Evolutionary conservation across 495 filamentous ascomycete species (phyloP), one percentile per base, ranked within the genome.

Genomic region (Hyaloscypha finlandica): DNA sequence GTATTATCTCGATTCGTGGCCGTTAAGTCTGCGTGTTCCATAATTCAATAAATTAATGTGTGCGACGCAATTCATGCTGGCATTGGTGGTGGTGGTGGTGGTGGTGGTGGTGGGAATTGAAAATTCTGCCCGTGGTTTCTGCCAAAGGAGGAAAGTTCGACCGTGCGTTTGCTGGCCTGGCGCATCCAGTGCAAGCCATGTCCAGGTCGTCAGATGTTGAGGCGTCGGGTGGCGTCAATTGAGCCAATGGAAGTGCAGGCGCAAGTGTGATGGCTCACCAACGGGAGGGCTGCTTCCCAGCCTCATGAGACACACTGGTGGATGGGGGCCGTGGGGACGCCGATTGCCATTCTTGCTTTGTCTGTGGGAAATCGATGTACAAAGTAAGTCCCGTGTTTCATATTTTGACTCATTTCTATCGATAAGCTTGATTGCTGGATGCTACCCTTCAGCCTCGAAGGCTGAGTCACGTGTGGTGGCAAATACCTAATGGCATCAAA

Each of bases 401-500:
- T 55, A 25, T 55, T 55, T 55, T n/a, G 53, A 39, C 11, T 39
- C 33, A 42, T 37, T 39, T n/a, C 33, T 39, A 22, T 61, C 59
- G 32, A 39, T 42, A 22, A 61, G 19, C 37, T 61, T 65, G 4
- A 64, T 55, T 31, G 29, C 53, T 55, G 2, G 14, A n/a, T n/a
- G n/a, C 19, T 55, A n/a, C 33, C 29, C 14, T 57, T 58, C 39
- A 52, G 55, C 56, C 56, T 66, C 42, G n/a, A 52, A 45, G 42
- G 20, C 55, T 51, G 19, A 45, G 35, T 66, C 64, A 66, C 55
- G 64, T 66, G 64, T 66, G 42, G 42, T 45, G 64, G 64, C 64
- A 66, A 66, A n/a, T n/a, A n/a, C n/a, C n/a, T n/a, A n/a, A n/a
- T 59, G 33, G 8, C 33, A 29, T 53, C 64, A 20, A 59, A 35